Percentiles rank a stretch among this genome's conserved stretches.
phyloP scores from a whole-genome alignment of 306 rosid species.

The Albizia julibrissin region DNA sequence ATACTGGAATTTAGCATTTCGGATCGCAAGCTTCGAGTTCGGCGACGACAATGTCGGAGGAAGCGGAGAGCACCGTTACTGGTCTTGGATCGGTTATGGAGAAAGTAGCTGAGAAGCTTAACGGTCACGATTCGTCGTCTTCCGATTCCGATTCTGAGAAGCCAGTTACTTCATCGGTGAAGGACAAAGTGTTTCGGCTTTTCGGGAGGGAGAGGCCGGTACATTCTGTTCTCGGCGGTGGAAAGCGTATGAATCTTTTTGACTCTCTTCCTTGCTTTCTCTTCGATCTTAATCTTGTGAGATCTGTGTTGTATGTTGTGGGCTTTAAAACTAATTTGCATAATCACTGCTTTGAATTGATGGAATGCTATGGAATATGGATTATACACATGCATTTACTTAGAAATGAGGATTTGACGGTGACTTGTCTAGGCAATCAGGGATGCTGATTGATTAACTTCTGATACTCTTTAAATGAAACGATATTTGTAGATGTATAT shows the following conservation, averaged over 20 bases:
- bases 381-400: not conserved
- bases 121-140: constrained; percentile 57
- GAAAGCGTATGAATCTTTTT: constrained; percentile 51
- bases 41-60: constrained; percentile 63
- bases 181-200: constrained; percentile 67
- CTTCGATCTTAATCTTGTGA: not conserved
- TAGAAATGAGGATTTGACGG: not conserved
- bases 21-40: constrained; percentile 12
- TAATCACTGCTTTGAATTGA: not conserved
- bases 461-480: not conserved
- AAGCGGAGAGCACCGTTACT: constrained; percentile 46
- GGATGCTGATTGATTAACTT: not conserved
- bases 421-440: not conserved
- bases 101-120: constrained; percentile 70
- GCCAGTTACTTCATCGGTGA: constrained; percentile 36
- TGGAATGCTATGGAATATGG: not conserved
- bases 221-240: constrained; percentile 82
- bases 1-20: constrained; percentile 28
- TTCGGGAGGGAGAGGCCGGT: constrained; percentile 82
- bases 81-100: constrained; percentile 55
- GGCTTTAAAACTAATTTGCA: not conserved
- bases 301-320: constrained; percentile 30
- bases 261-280: not conserved
- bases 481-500: not conserved
- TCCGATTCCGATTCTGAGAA: constrained; percentile 66